Conservation (phyloP, 176 grass and related monocot species). For the Bolboschoenus planiculmis region DNA sequence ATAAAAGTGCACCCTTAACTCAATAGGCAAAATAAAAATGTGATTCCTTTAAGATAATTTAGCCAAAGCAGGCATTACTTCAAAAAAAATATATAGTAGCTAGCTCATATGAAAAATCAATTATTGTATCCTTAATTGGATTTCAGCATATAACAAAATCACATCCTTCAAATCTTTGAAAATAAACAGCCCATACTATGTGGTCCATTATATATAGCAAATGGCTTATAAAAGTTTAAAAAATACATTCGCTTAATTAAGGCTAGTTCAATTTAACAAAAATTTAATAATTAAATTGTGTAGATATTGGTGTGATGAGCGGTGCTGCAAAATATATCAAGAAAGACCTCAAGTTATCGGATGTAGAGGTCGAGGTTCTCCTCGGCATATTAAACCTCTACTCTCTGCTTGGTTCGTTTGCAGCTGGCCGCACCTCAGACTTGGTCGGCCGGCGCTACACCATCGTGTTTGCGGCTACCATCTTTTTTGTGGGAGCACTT, state of each 20-base stretch:
- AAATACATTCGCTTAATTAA: too few species aligned
- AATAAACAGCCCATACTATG: not conserved
- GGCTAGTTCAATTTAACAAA: too few species aligned
- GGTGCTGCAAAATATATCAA: slow-evolving; percentile 59
- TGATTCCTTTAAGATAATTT: not conserved
- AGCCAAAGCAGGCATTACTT: not conserved
- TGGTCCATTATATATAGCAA: not conserved
- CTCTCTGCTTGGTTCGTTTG: slow-evolving; percentile 71
- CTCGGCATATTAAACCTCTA: slow-evolving; percentile 72
- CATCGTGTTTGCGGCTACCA: slow-evolving; percentile 60
- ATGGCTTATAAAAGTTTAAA: not conserved
- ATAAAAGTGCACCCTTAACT: not conserved
- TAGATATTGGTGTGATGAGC: slow-evolving; percentile 93
- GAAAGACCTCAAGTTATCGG: slow-evolving; percentile 35
- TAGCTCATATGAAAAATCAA: not conserved
- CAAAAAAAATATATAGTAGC: not conserved
- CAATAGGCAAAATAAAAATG: not conserved
- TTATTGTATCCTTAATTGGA: not conserved
- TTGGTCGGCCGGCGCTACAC: slow-evolving; percentile 74
- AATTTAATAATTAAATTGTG: too few species aligned
- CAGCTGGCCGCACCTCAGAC: slow-evolving; percentile 65
- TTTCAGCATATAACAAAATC: not conserved
- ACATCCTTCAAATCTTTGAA: not conserved
- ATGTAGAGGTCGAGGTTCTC: slow-evolving; percentile 53
- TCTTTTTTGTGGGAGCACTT: slow-evolving; percentile 68